phyloP scores from a whole-genome alignment of 345 rosid species.

The Firmiana major region DNA sequence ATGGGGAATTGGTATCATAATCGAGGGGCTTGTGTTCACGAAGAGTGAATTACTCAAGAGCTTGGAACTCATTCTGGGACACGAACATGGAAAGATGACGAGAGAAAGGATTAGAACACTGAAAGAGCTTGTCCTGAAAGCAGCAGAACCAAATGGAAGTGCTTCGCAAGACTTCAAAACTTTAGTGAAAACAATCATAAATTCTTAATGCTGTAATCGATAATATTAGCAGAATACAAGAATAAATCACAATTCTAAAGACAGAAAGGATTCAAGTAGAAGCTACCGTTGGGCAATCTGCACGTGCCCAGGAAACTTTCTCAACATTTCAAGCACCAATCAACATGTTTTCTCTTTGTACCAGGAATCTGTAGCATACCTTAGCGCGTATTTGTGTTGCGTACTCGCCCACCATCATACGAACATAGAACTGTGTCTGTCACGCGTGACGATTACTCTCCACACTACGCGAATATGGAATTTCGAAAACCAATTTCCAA shows the following conservation, averaged over 20 bases:
- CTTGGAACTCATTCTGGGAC: conserved; percentile 34
- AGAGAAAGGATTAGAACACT: conserved; percentile 25
- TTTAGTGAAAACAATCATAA: background rate
- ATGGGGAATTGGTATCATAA: conserved; percentile 47
- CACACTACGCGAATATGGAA: background rate
- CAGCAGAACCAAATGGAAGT: conserved; percentile 27
- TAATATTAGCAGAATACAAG: background rate
- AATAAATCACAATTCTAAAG: too few species aligned
- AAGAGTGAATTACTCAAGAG: conserved; percentile 29
- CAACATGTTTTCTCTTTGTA: background rate
- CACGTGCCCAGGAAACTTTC: background rate
- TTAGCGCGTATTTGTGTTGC: background rate
- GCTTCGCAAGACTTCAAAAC: conserved; percentile 24
- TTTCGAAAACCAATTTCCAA: background rate
- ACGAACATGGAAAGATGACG: conserved; percentile 37
- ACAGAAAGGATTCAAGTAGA: background rate
- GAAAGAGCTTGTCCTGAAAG: conserved; percentile 27
- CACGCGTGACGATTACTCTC: background rate
- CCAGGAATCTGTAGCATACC: background rate
- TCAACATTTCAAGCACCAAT: background rate
- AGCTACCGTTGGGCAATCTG: background rate
- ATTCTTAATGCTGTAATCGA: background rate
- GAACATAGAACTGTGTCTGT: background rate
- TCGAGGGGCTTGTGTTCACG: conserved; percentile 30
- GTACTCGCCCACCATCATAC: background rate